Percentiles rank a stretch among this genome's conserved stretches.
Evolutionary conservation across 2,329 filamentous ascomycete species (phyloP).

Genomic region (Ophiostoma australiae): DNA sequence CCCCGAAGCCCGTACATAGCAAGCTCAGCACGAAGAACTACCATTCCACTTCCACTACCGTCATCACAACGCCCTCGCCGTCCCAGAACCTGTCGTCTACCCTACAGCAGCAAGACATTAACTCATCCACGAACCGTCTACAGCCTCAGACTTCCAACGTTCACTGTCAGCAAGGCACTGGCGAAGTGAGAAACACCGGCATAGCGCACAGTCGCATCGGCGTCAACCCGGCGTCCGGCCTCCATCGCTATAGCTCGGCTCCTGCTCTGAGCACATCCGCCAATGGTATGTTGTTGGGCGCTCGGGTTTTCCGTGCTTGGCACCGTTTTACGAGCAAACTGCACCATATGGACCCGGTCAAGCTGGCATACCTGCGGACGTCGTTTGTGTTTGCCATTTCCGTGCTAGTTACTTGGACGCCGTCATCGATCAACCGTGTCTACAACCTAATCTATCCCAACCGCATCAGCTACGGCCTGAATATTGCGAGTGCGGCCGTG

Average conservation of each 20-base stretch:
- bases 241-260: not conserved
- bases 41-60: conserved; percentile 22
- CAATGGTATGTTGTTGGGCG: not conserved
- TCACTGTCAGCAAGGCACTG: not conserved
- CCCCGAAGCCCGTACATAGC: conserved; percentile 17
- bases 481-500: conserved; percentile 65
- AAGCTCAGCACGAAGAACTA: conserved; percentile 17
- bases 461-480: conserved; percentile 56
- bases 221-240: not conserved
- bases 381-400: conserved; percentile 58
- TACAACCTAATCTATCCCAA: conserved; percentile 58
- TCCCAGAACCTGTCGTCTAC: not conserved
- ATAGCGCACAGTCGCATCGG: not conserved
- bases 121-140: conserved; percentile 7
- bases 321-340: conserved; percentile 35
- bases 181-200: too few relatives aligned
- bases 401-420: conserved; percentile 58
- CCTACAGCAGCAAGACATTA: not conserved
- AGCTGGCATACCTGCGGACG: conserved; percentile 56
- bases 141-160: not conserved
- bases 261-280: not conserved
- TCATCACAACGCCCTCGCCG: conserved; percentile 20
- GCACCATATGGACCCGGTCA: conserved; percentile 50
- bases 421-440: conserved; percentile 68
- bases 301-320: conserved; percentile 18